Evolutionary conservation across 371 early-diverging fungal genomes (phyloP).

Genomic region (Globomyces sp.): DNA sequence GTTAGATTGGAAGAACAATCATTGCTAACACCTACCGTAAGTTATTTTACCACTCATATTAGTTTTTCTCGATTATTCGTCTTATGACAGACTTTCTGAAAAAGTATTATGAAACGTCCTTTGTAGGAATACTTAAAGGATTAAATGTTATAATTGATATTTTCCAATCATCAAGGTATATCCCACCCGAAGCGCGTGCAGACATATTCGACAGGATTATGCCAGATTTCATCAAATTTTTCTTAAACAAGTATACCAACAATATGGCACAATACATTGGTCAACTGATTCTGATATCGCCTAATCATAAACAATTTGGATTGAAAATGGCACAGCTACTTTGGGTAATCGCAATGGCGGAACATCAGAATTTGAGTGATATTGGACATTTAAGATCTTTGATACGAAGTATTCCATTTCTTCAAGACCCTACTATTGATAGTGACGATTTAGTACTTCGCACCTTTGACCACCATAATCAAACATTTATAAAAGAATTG

Average conservation of each 20-base stretch:
- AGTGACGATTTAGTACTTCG: conserved; percentile 11
- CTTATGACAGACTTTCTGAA: conserved; percentile 26
- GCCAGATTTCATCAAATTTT: conserved; percentile 33
- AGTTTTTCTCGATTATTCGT: conserved; percentile 16
- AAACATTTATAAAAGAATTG: conserved; percentile 17
- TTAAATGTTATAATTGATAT: conserved; percentile 5
- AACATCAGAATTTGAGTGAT: conserved; percentile 9
- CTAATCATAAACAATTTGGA: conserved; percentile 20
- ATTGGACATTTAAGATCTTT: conserved; percentile 28
- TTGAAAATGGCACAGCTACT: conserved; percentile 35
- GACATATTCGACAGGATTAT: conserved; percentile 33
- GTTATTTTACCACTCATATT: background rate
- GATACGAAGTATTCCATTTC: conserved; percentile 32
- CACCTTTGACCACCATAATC: conserved; percentile 5
- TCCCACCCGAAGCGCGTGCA: background rate
- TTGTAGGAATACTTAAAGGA: background rate
- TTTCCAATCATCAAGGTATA: background rate
- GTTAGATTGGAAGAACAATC: conserved; percentile 2
- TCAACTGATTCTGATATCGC: conserved; percentile 23
- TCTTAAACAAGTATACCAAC: conserved; percentile 33
- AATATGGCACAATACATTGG: conserved; percentile 38
- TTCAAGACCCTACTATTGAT: conserved; percentile 22
- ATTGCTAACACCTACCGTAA: too few relatives aligned
- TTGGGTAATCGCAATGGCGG: conserved; percentile 29
- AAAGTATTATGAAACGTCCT: too few relatives aligned